Evolutionary conservation across 2,329 filamentous ascomycete genomes (phyloP).

Genomic region (Diaporthe nobilis): DNA sequence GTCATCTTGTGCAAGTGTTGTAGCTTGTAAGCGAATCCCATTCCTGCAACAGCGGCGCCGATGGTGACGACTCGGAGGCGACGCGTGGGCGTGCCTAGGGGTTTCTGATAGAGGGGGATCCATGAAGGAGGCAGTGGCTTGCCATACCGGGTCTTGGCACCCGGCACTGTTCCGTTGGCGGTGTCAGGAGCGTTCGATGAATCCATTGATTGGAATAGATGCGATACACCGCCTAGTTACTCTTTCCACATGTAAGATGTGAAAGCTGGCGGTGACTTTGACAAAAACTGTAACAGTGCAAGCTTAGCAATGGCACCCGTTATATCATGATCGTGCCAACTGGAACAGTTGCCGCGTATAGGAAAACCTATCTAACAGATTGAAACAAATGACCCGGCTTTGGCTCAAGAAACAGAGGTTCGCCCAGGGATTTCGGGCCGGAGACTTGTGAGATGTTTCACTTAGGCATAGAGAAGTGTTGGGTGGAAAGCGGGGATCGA

Average conservation of each 20-base stretch:
- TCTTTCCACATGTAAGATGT: background rate
- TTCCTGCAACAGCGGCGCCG: slow-evolving; percentile 33
- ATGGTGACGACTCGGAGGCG: slow-evolving; percentile 37
- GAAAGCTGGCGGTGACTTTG: too few relatives aligned
- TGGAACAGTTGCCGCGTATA: rapidly evolving
- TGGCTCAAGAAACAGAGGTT: background rate
- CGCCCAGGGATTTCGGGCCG: background rate
- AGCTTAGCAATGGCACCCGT: background rate
- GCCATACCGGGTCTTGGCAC: slow-evolving; percentile 6
- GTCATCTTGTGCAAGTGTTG: slow-evolving; percentile 35
- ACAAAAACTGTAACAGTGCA: background rate
- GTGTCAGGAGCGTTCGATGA: background rate
- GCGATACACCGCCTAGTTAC: too few relatives aligned
- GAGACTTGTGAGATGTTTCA: background rate
- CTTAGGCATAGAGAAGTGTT: background rate
- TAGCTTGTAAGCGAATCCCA: slow-evolving; percentile 35
- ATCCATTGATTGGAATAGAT: background rate
- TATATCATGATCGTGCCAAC: background rate
- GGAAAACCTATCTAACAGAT: background rate
- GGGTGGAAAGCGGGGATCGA: background rate
- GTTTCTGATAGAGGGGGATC: slow-evolving; percentile 33
- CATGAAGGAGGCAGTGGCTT: slow-evolving; percentile 33
- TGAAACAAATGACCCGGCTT: background rate
- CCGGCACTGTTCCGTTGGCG: background rate
- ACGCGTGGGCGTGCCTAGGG: slow-evolving; percentile 32